Evolutionary conservation across 768 basidiomycete genomes (phyloP).

Genomic region (Nevesoporus exiguus): DNA sequence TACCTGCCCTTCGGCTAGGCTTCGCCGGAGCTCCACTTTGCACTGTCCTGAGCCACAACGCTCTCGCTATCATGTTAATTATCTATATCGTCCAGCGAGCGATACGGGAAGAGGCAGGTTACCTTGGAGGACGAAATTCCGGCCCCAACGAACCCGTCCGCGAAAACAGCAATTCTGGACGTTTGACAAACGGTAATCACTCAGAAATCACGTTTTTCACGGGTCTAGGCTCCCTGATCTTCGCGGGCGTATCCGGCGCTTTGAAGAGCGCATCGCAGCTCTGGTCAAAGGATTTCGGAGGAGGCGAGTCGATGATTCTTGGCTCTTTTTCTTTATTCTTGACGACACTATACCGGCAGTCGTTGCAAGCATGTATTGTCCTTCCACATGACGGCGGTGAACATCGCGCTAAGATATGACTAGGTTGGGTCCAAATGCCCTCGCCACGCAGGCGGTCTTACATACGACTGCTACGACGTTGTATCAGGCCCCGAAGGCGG

Average conservation of each 20-base stretch:
- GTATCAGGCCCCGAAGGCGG: conserved; percentile 22
- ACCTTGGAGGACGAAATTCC: conserved; percentile 9
- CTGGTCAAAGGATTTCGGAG: conserved; percentile 30
- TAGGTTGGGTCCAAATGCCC: conserved; percentile 22
- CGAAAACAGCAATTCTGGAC: not conserved
- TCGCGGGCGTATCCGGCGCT: conserved; percentile 20
- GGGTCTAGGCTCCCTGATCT: conserved; percentile 14
- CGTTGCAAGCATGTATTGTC: conserved; percentile 23
- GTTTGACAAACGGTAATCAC: not conserved
- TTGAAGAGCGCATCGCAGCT: conserved; percentile 26
- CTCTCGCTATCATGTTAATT: conserved; percentile 18
- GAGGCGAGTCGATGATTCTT: conserved; percentile 11
- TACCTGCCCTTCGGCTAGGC: conserved; percentile 25
- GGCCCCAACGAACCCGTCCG: conserved; percentile 8
- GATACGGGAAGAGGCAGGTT: conserved; percentile 18
- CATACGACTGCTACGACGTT: conserved; percentile 23
- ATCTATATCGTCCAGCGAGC: conserved; percentile 21
- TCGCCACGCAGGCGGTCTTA: conserved; percentile 27
- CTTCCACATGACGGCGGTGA: not conserved
- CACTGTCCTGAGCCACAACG: conserved; percentile 26
- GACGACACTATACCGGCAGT: conserved; percentile 7
- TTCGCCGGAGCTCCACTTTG: conserved; percentile 28
- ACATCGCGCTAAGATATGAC: not conserved
- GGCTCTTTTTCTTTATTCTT: not conserved
- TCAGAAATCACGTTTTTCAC: conserved; percentile 8